A percentile compares a stretch with the other conserved stretches of the same genome.
These are phyloP conservation scores for Nakazawaea laoshanensis DNA, from an alignment of 805 yeast genomes.

Conservation along the genomic window DNA sequence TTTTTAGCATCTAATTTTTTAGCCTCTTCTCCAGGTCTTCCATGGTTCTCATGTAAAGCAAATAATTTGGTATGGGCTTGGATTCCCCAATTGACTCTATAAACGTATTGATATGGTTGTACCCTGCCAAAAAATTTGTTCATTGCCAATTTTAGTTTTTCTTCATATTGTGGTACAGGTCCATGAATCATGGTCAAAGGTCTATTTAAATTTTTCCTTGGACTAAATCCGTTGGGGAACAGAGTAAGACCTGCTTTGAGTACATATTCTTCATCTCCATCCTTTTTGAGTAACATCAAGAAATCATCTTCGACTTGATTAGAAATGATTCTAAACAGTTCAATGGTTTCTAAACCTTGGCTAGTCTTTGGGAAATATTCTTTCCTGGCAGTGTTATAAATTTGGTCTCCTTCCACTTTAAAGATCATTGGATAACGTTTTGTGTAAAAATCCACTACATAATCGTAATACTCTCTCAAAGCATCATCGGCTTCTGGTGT, in stretches of 20 bases:
- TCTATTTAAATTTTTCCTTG: constrained; percentile 39
- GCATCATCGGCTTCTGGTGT: constrained; percentile 25
- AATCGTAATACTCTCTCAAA: constrained; percentile 42
- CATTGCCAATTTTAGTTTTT: constrained; percentile 54
- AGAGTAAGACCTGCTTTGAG: constrained; percentile 49
- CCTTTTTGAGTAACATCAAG: constrained; percentile 37
- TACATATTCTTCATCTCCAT: constrained; percentile 39
- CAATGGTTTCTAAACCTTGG: constrained; percentile 9
- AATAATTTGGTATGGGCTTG: constrained; percentile 50
- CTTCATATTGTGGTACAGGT: constrained; percentile 64
- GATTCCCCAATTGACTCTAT: constrained; percentile 62
- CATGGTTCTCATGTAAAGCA: constrained; percentile 37
- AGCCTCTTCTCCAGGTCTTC: constrained; percentile 22
- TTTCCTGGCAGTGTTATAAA: constrained; percentile 32
- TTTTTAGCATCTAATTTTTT: constrained; percentile 19
- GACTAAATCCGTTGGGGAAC: constrained; percentile 71
- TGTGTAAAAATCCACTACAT: constrained; percentile 29
- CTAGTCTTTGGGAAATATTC: constrained; percentile 27
- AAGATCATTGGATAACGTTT: constrained; percentile 50
- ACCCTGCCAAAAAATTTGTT: constrained; percentile 53
- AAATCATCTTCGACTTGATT: constrained; percentile 55
- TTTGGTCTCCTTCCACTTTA: constrained; percentile 16
- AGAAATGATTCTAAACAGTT: constrained; percentile 13
- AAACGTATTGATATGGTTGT: constrained; percentile 45
- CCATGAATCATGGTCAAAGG: constrained; percentile 55